Evolutionary conservation across 192 early-diverging fungal species (phyloP), one percentile per base, ranked within the genome.

Genomic region (Podila clonocystis): DNA sequence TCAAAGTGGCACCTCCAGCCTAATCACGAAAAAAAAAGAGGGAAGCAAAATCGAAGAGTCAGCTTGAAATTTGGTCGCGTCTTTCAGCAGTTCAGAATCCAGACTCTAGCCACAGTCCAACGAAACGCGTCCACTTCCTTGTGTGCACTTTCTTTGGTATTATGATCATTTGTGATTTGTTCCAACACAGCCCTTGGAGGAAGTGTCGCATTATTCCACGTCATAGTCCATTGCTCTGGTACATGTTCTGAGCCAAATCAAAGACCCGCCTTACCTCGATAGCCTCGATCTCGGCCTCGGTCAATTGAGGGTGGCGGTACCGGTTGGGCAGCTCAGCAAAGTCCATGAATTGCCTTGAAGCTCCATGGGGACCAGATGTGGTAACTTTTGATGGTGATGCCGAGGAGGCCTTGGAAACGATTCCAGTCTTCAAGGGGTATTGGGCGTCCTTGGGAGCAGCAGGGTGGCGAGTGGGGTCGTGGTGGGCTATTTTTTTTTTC

Each of bases 271-370:
- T 73, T 78, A 88, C 85, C 82, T 88, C 83, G 45, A 88, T 72
- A 58, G 84, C 82, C 50, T 88, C 87, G 64, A 88, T 88, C 76
- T 88, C 83, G 19, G 74, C 74, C 7, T 84, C 83, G 12, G 83
- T 82, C 64, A 88, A 62, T 26, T 58, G 55, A 24, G 75, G 67
- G 30, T 84, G 83, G 24, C 67, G 76, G 62, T 82, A 88, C 31
- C 83, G 76, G 26, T 74, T 30, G 22, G 85, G 85, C 26, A 88
- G 63, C 12, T 86, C 66, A 17, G 73, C 48, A 62, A 85, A 85
- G 36, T 85, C 83, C 48, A 85, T 33, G 29, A 66, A 36, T 20
- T 66, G 41, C 45, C 73, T 57, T 60, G 75, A 64, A 1, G 62
- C 49, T 33, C 70, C 68, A 48, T 61, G 20, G 24, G 74, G 70